Conservation (phyloP, 73 alveolate genomes). For the Paraurostyla sp. region DNA sequence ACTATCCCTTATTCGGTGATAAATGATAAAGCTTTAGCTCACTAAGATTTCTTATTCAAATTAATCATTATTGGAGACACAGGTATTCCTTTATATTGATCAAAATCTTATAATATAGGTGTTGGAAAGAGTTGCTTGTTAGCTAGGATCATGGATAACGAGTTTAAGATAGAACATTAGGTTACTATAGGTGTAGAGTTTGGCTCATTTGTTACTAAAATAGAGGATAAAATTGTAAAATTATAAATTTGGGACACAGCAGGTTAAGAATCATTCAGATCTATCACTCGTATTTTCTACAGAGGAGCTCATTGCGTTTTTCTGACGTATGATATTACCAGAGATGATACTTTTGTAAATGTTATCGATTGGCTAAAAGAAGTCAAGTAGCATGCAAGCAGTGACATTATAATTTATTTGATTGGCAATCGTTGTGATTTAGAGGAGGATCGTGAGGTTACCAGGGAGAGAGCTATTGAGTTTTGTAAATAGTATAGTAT, state of each 20-base stretch:
- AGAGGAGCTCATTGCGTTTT: conserved; percentile 95
- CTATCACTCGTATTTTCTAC: conserved; percentile 94
- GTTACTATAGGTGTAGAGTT: conserved; percentile 92
- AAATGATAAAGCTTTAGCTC: conserved; percentile 35
- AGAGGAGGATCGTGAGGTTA: conserved; percentile 85
- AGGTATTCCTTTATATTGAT: conserved; percentile 47
- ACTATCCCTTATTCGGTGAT: conserved; percentile 51
- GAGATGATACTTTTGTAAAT: conserved; percentile 84
- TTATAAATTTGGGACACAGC: conserved; percentile 96
- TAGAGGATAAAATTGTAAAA: conserved; percentile 77
- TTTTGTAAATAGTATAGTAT: conserved; percentile 83
- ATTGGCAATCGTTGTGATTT: conserved; percentile 84
- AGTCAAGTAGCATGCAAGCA: conserved; percentile 84
- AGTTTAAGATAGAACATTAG: conserved; percentile 82
- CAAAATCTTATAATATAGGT: conserved; percentile 33
- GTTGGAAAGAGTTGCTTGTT: conserved; percentile 90
- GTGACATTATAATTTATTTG: conserved; percentile 79
- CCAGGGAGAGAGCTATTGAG: conserved; percentile 83
- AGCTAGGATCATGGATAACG: conserved; percentile 82
- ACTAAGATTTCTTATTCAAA: conserved; percentile 81
- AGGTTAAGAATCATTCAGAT: conserved; percentile 94
- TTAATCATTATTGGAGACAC: conserved; percentile 86
- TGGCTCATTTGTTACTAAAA: conserved; percentile 78
- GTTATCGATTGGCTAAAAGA: conserved; percentile 90
- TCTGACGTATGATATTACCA: conserved; percentile 91